Conservation (phyloP, 2,329 filamentous ascomycete species). For the Pseudopithomyces chartarum region DNA sequence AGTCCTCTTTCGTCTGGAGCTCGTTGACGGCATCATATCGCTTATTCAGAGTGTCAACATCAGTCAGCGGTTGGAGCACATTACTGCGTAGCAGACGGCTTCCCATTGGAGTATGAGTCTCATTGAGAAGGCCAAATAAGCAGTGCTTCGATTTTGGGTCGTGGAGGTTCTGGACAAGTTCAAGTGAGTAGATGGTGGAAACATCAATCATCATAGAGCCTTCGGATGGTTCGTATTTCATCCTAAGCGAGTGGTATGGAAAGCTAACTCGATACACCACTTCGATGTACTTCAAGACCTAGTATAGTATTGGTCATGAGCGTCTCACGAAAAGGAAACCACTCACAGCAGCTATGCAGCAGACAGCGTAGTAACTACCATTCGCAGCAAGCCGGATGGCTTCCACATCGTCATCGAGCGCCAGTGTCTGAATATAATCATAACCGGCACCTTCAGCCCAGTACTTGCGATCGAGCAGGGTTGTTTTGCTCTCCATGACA, state of each 20-base stretch:
- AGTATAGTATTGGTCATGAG: constrained; percentile 2
- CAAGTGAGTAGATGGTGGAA: constrained; percentile 82
- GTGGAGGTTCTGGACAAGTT: constrained; percentile 86
- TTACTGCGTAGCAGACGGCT: constrained; percentile 80
- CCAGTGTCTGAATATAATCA: constrained; percentile 78
- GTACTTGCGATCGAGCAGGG: constrained; percentile 73
- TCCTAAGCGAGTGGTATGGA: constrained; percentile 77
- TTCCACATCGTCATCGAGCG: constrained; percentile 78
- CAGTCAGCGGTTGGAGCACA: constrained; percentile 85
- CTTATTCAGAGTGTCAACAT: constrained; percentile 67
- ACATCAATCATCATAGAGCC: constrained; percentile 96
- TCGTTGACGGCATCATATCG: constrained; percentile 86
- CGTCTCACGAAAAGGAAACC: constrained; percentile 53
- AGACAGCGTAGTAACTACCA: constrained; percentile 85
- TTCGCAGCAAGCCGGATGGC: constrained; percentile 77
- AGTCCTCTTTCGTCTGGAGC: constrained; percentile 78
- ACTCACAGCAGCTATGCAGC: constrained; percentile 82
- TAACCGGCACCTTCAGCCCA: constrained; percentile 82
- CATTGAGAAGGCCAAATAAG: constrained; percentile 82
- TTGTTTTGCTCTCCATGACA: constrained; percentile 61
- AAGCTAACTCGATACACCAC: constrained; percentile 71
- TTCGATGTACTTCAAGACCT: constrained; percentile 84
- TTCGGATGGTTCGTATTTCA: constrained; percentile 86
- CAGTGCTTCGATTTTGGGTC: constrained; percentile 79
- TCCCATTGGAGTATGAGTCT: constrained; percentile 88